Evolutionary conservation across 306 rosid species (phyloP).

Genomic region (Oxytropis ochrocephala): DNA sequence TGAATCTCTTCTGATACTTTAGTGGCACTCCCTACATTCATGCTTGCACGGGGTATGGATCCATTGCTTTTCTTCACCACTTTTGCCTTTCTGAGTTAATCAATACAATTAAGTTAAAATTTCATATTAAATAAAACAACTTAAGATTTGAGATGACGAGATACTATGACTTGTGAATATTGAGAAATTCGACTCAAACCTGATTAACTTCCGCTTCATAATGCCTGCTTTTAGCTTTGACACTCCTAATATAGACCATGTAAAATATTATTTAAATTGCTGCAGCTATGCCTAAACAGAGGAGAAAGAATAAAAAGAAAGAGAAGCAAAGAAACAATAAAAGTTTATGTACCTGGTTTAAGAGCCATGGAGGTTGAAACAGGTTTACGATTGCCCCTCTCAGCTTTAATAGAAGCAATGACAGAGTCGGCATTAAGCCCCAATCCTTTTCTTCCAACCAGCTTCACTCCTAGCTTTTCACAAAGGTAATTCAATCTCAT

Average conservation of each 20-base stretch:
- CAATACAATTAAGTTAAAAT: conserved; percentile 13
- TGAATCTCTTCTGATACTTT: conserved; percentile 45
- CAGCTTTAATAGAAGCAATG: conserved; percentile 81
- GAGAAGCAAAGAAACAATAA: not conserved
- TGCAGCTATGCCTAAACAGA: not conserved
- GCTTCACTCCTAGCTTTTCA: conserved; percentile 83
- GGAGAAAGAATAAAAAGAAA: conserved; percentile 4
- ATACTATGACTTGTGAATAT: conserved; percentile 4
- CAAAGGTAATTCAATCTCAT: conserved; percentile 79
- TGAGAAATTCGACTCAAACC: conserved; percentile 46
- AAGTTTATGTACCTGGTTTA: conserved; percentile 49
- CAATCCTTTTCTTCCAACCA: conserved; percentile 93
- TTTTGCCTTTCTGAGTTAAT: conserved; percentile 67
- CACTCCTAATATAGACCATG: conserved; percentile 44
- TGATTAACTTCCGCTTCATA: conserved; percentile 62
- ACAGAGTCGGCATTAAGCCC: conserved; percentile 85
- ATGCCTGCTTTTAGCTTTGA: conserved; percentile 64
- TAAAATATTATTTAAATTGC: conserved; percentile 19
- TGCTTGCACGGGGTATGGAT: conserved; percentile 25
- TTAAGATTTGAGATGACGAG: not conserved
- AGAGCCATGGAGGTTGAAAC: conserved; percentile 48
- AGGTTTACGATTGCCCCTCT: conserved; percentile 77
- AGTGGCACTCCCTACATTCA: conserved; percentile 34
- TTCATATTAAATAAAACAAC: conserved; percentile 15
- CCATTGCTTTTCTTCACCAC: conserved; percentile 47